Evolutionary conservation across 1,284 basidiomycete genomes (phyloP), one percentile per base, ranked within the genome.

Genomic region (Veloporphyrellus conicus): DNA sequence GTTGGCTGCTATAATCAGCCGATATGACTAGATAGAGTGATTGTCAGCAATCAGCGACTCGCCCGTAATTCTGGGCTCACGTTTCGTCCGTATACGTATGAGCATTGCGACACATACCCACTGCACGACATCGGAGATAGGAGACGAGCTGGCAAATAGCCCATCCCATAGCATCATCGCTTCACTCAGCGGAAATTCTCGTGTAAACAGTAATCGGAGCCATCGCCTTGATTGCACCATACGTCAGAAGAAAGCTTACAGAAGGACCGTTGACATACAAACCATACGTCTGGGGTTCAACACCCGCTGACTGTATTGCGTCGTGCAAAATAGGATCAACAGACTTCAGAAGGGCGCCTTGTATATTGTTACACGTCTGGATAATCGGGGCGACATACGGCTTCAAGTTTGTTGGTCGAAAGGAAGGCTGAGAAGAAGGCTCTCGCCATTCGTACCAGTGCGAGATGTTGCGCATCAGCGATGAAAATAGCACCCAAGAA

Each of bases 231-330:
- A 43, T 51, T 16, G 8, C 10, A 43, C 14, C 50, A 40, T 45
- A 38, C 38, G 43, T 58, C 43, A 52, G 55, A 50, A 28, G 50
- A 42, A 33, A 34, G 41, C 43, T 39, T 29, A 20, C 6, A 43
- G 45, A 37, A n/a, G 20, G 43, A 52, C 23, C 27, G 47, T 41
- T 22, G 39, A 53, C 41, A 64, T 67, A 93, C 87, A 96, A 93
- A 48, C 90, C 91, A 71, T 92, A 97, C 39, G 96, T 87, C 65
- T 96, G 93, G 6, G 93, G 90, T 66, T 97, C 93, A 37, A 96
- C 85, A 3, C 87, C 87, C 29, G 83, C 78, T 27, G 74, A 77
- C 55, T 90, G 83, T 69, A 96, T 74, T 35, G 78, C 75, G 53
- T 80, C 78, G 76, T 83, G 87, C 19, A 96, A 69, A 36, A 81